A percentile compares a stretch with the other conserved stretches of the same genome.
Conservation (phyloP, 1,139 yeast species). For the Saccharomyces hybrid region DNA sequence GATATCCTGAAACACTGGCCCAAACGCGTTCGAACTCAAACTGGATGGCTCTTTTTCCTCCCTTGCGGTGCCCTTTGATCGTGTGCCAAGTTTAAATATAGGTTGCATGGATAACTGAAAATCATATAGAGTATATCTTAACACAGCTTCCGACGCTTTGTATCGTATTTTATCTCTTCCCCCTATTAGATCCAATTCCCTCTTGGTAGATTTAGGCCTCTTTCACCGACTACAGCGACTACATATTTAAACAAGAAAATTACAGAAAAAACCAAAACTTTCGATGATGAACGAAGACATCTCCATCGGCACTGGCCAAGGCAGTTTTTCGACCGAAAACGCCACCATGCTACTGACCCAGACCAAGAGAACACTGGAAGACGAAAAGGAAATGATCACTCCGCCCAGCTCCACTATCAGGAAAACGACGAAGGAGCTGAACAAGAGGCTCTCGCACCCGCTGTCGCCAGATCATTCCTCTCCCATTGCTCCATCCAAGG, state of each 20-base stretch:
- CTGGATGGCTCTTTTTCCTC: background rate
- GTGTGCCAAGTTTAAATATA: background rate
- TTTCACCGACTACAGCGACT: background rate
- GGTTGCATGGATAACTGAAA: background rate
- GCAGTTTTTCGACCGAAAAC: background rate
- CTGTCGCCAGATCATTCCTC: constrained; percentile 48
- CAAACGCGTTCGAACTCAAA: background rate
- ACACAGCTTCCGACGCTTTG: background rate
- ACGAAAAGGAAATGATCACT: constrained; percentile 15
- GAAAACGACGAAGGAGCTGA: constrained; percentile 4
- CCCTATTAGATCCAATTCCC: background rate
- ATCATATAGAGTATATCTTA: background rate
- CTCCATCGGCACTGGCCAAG: background rate
- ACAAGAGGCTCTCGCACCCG: constrained; percentile 9
- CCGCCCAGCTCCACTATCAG: constrained; percentile 23
- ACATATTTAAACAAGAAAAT: background rate
- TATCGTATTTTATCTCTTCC: constrained; percentile 4
- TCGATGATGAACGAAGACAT: constrained; percentile 3
- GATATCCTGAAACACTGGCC: background rate
- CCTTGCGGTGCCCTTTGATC: background rate
- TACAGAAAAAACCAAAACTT: background rate
- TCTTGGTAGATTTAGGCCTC: background rate
- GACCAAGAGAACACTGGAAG: constrained; percentile 3
- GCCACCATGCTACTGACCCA: background rate
- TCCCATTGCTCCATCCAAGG: constrained; percentile 27